Conservation (phyloP, 1,139 yeast genomes). For the Geotrichum bryndzae region DNA sequence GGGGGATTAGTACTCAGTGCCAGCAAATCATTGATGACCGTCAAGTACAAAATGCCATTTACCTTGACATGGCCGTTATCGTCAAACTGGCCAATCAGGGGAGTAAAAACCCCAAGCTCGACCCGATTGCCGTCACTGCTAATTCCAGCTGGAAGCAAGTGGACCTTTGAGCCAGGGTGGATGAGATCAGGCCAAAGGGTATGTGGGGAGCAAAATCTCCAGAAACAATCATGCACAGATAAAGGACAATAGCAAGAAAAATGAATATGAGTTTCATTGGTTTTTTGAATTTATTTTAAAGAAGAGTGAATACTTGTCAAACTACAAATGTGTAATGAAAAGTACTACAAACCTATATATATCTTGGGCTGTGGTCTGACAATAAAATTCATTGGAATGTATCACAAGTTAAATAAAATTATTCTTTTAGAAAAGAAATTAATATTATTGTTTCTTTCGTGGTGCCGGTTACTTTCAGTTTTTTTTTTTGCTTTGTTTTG, state of each 20-base stretch:
- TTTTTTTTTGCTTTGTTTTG: too few species aligned
- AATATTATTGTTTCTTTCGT: too few species aligned
- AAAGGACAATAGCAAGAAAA: not conserved
- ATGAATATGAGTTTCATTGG: not conserved
- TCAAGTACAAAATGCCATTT: not conserved
- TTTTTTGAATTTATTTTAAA: not conserved
- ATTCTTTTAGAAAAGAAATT: too few species aligned
- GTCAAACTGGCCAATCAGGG: slow-evolving; percentile 1
- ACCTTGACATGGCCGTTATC: slow-evolving; percentile 1
- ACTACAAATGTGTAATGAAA: not conserved
- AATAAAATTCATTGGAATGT: not conserved
- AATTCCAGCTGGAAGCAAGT: not conserved
- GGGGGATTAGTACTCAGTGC: not conserved
- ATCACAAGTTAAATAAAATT: not conserved
- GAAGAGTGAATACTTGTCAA: not conserved
- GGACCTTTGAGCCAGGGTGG: slow-evolving; percentile 3
- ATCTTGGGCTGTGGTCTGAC: too few species aligned
- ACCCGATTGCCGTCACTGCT: not conserved
- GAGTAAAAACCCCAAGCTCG: not conserved
- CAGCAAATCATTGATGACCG: not conserved
- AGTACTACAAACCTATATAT: too few species aligned
- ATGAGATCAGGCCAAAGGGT: slow-evolving; percentile 9
- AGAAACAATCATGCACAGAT: not conserved
- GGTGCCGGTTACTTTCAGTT: too few species aligned
- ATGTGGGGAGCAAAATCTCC: not conserved